A percentile compares a stretch with the other conserved stretches of the same genome.
phyloP scores from a whole-genome alignment of 2,329 filamentous ascomycete genomes.

The Trichophyton rubrum region DNA sequence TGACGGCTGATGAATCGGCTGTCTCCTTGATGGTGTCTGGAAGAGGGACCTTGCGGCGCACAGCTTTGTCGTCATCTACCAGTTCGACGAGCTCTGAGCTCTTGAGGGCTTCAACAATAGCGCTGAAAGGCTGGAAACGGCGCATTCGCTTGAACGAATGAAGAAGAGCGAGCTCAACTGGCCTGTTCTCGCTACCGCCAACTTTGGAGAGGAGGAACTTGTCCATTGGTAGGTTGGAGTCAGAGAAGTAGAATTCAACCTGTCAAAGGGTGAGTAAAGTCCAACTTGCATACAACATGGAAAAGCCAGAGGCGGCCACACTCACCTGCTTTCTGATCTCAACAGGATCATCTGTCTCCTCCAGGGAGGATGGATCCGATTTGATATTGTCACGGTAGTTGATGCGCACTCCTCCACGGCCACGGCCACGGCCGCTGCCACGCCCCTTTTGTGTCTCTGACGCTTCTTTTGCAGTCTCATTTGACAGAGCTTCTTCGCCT shows the following conservation, averaged over 20 bases:
- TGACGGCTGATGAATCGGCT: constrained; percentile 42
- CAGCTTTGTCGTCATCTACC: constrained; percentile 56
- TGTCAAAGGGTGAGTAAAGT: constrained; percentile 24
- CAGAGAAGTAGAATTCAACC: constrained; percentile 94
- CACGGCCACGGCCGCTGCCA: constrained; percentile 18
- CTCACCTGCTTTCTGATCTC: constrained; percentile 67
- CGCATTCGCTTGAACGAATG: constrained; percentile 92
- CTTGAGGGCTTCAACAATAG: constrained; percentile 71
- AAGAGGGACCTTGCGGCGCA: constrained; percentile 65
- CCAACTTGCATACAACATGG: constrained; percentile 2
- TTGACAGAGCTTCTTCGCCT: constrained; percentile 13
- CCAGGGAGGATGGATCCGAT: constrained; percentile 54
- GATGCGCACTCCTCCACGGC: constrained; percentile 18
- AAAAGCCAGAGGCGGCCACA: not conserved
- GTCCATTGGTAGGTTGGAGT: constrained; percentile 79
- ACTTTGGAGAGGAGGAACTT: constrained; percentile 72
- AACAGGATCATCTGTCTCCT: constrained; percentile 62
- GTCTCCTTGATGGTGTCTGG: constrained; percentile 42
- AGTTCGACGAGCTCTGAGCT: constrained; percentile 62
- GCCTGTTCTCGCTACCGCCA: constrained; percentile 60
- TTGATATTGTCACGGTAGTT: constrained; percentile 48
- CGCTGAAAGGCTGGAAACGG: constrained; percentile 76
- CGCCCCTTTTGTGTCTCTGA: constrained; percentile 18
- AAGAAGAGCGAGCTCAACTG: constrained; percentile 65
- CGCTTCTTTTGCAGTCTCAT: constrained; percentile 12